Base-by-base conservation (phyloP, 306 rosid species). In the Dicorynia guianensis region DNA sequence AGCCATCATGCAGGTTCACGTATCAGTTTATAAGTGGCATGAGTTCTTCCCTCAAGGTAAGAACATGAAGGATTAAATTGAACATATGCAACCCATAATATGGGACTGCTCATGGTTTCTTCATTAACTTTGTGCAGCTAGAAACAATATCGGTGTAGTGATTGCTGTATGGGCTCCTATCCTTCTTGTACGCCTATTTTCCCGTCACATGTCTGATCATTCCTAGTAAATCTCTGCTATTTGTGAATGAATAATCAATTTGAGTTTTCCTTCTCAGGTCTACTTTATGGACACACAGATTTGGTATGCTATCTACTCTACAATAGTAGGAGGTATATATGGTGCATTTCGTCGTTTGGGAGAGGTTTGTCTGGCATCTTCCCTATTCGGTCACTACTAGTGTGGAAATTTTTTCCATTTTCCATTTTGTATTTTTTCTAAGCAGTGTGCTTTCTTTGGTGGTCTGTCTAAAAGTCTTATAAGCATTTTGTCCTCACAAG, bases 261-360 rank as follows among this genome's bases (percentile, higher is more conserved):
- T 1, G 71, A 34, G 63, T 63, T 4, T 10, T 55, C 69, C 67
- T 67, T 40, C 80, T 77, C 75, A 95, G 98, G 99, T 95, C 67
- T 95, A 95, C 87, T 95, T 95, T 83, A 95, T 95, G 97, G 98
- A 95, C 84, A 89, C 95, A 30, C 99, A 95, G 83, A 95, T 95
- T 76, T 95, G 99, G 99, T 95, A 90, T 89, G 97, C 99, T 80
- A 95, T 95, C 70, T 95, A 80, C 83, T 89, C 96, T 76, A 95
- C 99, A 61, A 73, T 95, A 47, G 90, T 83, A 39, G 99, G 99
- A 61, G 99, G 99, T 71, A 80, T 95, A 71, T 90, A 90, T 80
- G 99, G 99, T 75, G 99, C 99, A 77, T 92, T 92, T 85, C 88
- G 97, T 50, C 96, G 96, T 60, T 84, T 95, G 79, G 97, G 99